These are phyloP conservation scores for Magnaporthiopsis poae DNA, from an alignment of 2,329 filamentous ascomycete species.

Conservation along the genomic window DNA sequence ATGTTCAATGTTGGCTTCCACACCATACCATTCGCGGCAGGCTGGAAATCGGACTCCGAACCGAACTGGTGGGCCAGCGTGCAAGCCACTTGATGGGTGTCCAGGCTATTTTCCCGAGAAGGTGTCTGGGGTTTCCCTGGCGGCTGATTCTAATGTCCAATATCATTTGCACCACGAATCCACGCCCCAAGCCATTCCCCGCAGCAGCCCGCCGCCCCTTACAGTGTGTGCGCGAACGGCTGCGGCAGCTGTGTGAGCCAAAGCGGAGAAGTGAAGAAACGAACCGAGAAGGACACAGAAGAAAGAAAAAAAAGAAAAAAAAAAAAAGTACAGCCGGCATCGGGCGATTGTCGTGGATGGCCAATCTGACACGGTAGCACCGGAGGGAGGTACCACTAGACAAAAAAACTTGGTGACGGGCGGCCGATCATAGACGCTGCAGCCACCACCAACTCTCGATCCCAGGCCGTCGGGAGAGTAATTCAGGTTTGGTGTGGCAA, in stretches of 20 bases:
- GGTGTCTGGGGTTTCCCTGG: neutral
- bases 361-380: neutral
- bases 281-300: neutral
- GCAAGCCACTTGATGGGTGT: neutral
- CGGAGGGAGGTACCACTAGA: neutral
- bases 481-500: neutral
- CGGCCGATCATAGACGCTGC: neutral
- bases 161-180: neutral
- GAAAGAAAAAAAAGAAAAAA: neutral
- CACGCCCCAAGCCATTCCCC: neutral
- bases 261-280: too few relatives aligned
- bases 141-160: neutral
- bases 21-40: neutral
- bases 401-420: neutral
- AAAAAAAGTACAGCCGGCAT: neutral
- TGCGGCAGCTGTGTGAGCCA: too few relatives aligned
- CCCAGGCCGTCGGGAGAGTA: neutral
- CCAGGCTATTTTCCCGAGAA: neutral
- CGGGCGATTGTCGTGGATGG: neutral
- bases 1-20: neutral
- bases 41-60: neutral
- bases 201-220: neutral
- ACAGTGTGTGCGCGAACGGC: neutral
- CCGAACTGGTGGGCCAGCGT: neutral
- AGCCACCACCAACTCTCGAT: too few relatives aligned